Evolutionary conservation across 2,329 filamentous ascomycete genomes (phyloP).

Genomic region (Shiraia sp.): DNA sequence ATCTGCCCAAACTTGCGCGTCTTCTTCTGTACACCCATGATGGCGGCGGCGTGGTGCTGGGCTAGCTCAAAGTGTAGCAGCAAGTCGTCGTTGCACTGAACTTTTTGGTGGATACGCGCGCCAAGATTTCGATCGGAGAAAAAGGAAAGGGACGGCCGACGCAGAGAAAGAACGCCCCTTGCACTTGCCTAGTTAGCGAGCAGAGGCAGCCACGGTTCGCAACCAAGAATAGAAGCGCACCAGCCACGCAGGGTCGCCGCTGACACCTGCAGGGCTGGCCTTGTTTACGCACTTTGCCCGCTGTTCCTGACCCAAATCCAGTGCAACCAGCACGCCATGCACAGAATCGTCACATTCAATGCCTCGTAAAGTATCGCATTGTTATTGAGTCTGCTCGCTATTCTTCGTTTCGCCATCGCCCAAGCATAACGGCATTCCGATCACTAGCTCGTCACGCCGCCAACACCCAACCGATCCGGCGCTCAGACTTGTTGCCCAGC

Average conservation of each 20-base stretch:
- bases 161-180: too few relatives aligned
- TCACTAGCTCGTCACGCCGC: constrained; percentile 20
- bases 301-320: too few relatives aligned
- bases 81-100: constrained; percentile 10
- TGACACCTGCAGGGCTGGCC: neutral
- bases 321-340: too few relatives aligned
- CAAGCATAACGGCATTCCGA: constrained; percentile 14
- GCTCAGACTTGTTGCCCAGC: constrained; percentile 18
- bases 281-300: neutral
- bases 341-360: neutral
- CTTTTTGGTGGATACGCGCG: constrained; percentile 21
- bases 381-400: neutral
- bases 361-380: too few relatives aligned
- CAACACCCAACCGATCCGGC: constrained; percentile 12
- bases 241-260: constrained; percentile 4
- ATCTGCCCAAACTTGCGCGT: constrained; percentile 87
- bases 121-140: constrained; percentile 23
- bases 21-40: constrained; percentile 86
- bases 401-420: neutral
- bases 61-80: constrained; percentile 1
- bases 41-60: constrained; percentile 22
- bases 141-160: constrained; percentile 2
- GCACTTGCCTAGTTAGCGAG: constrained; percentile 10
- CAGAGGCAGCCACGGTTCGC: too few relatives aligned
- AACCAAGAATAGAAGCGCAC: too few relatives aligned